Conservation (phyloP, 768 basidiomycete genomes). For the Tubosaeta brunneosetosa region DNA sequence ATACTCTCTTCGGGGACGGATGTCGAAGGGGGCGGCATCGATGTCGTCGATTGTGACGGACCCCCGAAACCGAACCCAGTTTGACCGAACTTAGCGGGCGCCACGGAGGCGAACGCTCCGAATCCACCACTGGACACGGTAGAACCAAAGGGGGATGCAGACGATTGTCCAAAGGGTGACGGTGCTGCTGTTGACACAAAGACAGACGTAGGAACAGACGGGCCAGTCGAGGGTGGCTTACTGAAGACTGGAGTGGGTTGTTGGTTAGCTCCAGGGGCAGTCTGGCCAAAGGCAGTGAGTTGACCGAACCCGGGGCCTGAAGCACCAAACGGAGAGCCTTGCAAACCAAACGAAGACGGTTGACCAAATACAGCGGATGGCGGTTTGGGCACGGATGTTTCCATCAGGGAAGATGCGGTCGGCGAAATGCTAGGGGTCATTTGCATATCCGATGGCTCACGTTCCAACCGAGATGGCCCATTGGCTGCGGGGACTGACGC, state of each 20-base stretch:
- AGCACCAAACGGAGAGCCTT: conserved; percentile 16
- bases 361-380: conserved; percentile 34
- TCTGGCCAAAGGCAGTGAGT: conserved; percentile 19
- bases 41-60: conserved; percentile 4
- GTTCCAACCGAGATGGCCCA: conserved; percentile 17
- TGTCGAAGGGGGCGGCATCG: background rate
- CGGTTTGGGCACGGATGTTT: conserved; percentile 26
- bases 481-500: conserved; percentile 6
- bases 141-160: conserved; percentile 21
- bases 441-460: conserved; percentile 30
- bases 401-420: conserved; percentile 12
- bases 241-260: conserved; percentile 21
- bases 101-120: conserved; percentile 29
- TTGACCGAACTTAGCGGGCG: conserved; percentile 31
- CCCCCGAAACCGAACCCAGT: conserved; percentile 21
- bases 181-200: conserved; percentile 15
- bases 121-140: conserved; percentile 24
- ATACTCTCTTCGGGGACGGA: conserved; percentile 29
- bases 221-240: conserved; percentile 14
- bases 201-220: conserved; percentile 2
- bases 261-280: background rate
- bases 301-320: conserved; percentile 28
- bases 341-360: conserved; percentile 25
- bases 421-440: conserved; percentile 23
- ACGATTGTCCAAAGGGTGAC: conserved; percentile 18